Conservation (phyloP, 257 asterid species). For the Plantago ovata region DNA sequence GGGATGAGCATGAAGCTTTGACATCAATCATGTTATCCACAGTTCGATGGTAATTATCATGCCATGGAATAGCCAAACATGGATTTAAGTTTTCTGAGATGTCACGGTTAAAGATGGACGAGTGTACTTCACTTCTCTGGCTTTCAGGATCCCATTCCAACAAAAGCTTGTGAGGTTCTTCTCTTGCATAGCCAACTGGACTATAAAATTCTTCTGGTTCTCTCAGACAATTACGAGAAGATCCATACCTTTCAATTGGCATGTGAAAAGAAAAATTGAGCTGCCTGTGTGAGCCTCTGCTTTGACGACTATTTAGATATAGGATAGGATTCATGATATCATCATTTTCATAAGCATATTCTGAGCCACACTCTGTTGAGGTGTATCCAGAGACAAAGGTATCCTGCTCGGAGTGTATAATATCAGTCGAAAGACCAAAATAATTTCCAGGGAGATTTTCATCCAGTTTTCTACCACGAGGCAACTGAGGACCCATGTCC, state of each 20-base stretch:
- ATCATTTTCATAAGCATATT: conserved; percentile 27
- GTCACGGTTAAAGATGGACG: conserved; percentile 18
- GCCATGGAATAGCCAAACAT: conserved; percentile 30
- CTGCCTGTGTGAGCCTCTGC: conserved; percentile 21
- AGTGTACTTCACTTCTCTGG: conserved; percentile 24
- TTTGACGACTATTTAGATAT: conserved; percentile 19
- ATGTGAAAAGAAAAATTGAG: conserved; percentile 25
- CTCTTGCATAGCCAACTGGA: conserved; percentile 28
- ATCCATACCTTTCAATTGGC: conserved; percentile 28
- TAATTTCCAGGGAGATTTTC: conserved; percentile 27
- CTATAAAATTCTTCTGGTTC: conserved; percentile 33
- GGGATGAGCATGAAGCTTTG: conserved; percentile 23
- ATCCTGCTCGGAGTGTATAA: conserved; percentile 28
- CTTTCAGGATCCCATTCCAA: conserved; percentile 40
- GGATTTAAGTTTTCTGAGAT: conserved; percentile 18
- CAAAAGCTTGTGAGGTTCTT: conserved; percentile 32
- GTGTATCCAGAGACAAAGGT: conserved; percentile 24
- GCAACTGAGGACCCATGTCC: conserved; percentile 31
- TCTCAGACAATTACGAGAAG: conserved; percentile 24
- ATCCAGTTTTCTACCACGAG: conserved; percentile 26
- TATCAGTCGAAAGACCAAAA: conserved; percentile 28
- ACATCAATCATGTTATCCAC: conserved; percentile 25
- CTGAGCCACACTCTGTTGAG: conserved; percentile 22
- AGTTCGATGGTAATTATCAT: conserved; percentile 27
- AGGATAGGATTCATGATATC: conserved; percentile 24